Conservation (phyloP, 306 rosid species). For the Hippophae tibetana region DNA sequence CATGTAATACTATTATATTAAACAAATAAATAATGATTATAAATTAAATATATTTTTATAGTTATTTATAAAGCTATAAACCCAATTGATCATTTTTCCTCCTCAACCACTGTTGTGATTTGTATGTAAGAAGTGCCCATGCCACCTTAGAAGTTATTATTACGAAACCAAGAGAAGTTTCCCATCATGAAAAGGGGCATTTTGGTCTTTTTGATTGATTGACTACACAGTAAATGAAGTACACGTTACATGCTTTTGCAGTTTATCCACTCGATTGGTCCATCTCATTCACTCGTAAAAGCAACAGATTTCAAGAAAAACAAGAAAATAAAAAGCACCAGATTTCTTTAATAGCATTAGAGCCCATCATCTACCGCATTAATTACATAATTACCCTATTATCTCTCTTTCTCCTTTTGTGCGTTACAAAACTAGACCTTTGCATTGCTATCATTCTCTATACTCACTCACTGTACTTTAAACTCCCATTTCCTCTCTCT, state of each 20-base stretch:
- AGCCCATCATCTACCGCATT: slow-evolving; percentile 25
- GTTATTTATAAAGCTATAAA: too few species aligned
- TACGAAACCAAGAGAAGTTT: too few species aligned
- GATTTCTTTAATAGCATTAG: slow-evolving; percentile 9
- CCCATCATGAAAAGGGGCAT: neutral
- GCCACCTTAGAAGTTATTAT: too few species aligned
- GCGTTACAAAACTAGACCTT: neutral
- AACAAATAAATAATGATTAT: too few species aligned
- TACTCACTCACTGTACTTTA: neutral
- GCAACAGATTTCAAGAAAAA: too few species aligned
- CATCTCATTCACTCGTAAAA: slow-evolving; percentile 2
- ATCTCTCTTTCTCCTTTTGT: neutral
- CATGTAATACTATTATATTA: too few species aligned
- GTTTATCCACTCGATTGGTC: neutral
- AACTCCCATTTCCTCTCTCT: slow-evolving; percentile 11
- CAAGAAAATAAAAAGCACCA: neutral
- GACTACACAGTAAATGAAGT: neutral
- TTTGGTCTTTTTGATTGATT: slow-evolving; percentile 3
- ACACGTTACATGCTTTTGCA: slow-evolving; percentile 6
- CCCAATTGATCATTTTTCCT: too few species aligned
- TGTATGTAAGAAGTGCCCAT: too few species aligned
- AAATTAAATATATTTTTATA: too few species aligned
- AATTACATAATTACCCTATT: slow-evolving; percentile 18
- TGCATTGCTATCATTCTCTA: slow-evolving; percentile 6
- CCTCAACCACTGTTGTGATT: too few species aligned